Evolutionary conservation across 1,139 yeast species (phyloP), one percentile per base, ranked within the genome.

Genomic region (Hyphopichia burtonii): DNA sequence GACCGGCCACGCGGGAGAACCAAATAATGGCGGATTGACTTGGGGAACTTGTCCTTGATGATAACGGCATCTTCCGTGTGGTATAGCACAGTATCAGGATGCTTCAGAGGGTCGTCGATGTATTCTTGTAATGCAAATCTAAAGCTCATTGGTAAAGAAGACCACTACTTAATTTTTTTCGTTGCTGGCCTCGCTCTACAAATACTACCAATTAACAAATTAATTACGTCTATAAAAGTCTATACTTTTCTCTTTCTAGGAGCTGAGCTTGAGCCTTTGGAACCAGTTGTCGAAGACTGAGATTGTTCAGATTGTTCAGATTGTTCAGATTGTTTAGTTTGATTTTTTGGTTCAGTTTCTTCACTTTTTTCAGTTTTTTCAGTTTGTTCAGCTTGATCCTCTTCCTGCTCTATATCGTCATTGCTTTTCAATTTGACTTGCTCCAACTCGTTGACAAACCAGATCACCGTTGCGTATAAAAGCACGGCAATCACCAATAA

Each of bases 391-490:
- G 12, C 14, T 30, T 31, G 22, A 7, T 17, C 34, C 17, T 17
- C 20, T 16, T 31, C 25, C 18, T 33, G 7, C 3, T 33, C 25
- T 19, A n/a, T 7, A 15, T 35, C 20, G 6, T 14, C 22, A 48
- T 42, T 53, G 46, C 42, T 43, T 49, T 63, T 53, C 43, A 59
- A 50, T 61, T 83, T 78, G 40, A 72, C 79, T 41, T 61, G 62
- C 36, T 80, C 75, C 46, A 90, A 64, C 61, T 93, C 98, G 15
- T 61, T 61, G 18, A 93, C 78, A 58, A 93, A 93, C 99, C 99
- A 93, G 6, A 90, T 78, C 42, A 91, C 84, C 0, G 89, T 74
- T 0, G 72, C 85, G 84, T 96, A 93, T 23, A 93, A 72, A 22
- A 82, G 67, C 5, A 77, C 47, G 0, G 97, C 84, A 42, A 93